Evolutionary conservation across 352 stramenopile genomes (phyloP), one percentile per base, ranked within the genome.

Genomic region (Globisporangium okanoganense): DNA sequence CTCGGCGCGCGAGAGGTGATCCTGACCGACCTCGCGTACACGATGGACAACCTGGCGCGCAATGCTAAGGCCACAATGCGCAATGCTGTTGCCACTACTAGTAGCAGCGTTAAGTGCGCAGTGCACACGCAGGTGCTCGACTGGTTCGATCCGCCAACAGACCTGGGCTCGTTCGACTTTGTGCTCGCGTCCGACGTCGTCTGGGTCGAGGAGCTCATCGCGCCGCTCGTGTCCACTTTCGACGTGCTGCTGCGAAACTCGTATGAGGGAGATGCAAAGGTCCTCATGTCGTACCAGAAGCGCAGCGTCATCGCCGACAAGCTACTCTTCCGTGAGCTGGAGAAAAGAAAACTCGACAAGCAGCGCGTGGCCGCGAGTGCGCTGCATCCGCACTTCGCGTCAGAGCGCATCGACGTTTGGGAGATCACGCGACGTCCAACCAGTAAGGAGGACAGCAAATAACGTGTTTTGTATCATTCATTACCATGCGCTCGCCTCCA

Each of bases 161-260:
- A 89, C n/a, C 56, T 91, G 14, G 79, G 73, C 22, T 59, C 78
- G 31, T 65, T 97, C 27, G 85, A 97, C 58, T 62, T 95, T 20
- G 71, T 97, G 29, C 51, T 97, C 25, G 88, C 87, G 25, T 93
- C 91, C 8, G 91, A 97, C 65, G 90, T 97, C 50, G 89, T 97
- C 38, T 97, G 91, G 90, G 73, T 97, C 18, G 76, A 94, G 45
- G 75, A 91, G 58, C 82, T 97, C 40, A 93, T 97, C 29, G 61
- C 71, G 3, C 86, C 91, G 31, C 82, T 97, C 20, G 90, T 96
- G 18, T 18, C 63, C 16, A 95, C 89, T 0, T 79, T 97, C 38
- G 71, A 78, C 18, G 56, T 48, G 6, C 54, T 94, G 48, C 38
- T 90, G 40, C 65, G 57, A 4, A 54, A 77, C 45, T 88, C 80